Conservation (phyloP, 2,329 filamentous ascomycete species). For the Nemania serpens region DNA sequence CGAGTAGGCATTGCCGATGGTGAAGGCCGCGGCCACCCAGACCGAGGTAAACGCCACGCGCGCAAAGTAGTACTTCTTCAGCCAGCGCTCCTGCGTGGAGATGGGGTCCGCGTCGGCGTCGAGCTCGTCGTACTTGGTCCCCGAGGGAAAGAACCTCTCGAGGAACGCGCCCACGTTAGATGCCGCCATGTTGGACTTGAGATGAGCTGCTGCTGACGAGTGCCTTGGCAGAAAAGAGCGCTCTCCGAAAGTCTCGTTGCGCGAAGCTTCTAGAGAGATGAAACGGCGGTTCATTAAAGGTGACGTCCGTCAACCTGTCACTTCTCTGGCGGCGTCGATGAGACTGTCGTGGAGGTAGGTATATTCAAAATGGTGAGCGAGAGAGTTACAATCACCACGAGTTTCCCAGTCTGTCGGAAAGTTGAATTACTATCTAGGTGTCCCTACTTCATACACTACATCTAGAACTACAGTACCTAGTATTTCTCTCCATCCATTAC, state of each 20-base stretch:
- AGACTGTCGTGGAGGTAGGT: neutral
- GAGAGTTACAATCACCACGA: neutral
- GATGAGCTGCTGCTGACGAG: neutral
- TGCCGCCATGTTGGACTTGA: slow-evolving; percentile 22
- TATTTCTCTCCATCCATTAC: neutral
- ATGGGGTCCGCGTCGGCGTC: slow-evolving; percentile 12
- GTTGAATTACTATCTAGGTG: no score
- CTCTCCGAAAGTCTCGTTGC: slow-evolving; percentile 25
- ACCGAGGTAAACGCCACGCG: slow-evolving; percentile 21
- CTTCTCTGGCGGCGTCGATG: neutral
- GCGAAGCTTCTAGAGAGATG: slow-evolving; percentile 26
- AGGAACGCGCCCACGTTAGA: slow-evolving; percentile 26
- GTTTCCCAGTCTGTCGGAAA: neutral
- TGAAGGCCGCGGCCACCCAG: slow-evolving; percentile 27
- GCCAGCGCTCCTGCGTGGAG: slow-evolving; percentile 25
- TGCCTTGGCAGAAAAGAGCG: slow-evolving; percentile 22
- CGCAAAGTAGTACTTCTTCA: slow-evolving; percentile 32
- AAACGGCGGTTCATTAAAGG: slow-evolving; percentile 29
- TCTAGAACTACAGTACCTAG: no score
- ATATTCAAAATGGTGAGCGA: slow-evolving; percentile 1
- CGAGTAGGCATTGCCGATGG: slow-evolving; percentile 18
- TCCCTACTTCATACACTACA: no score
- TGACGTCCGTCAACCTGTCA: neutral
- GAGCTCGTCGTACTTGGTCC: slow-evolving; percentile 23
- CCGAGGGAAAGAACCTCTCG: slow-evolving; percentile 24